A percentile compares a stretch with the other conserved stretches of the same genome.
Conservation (phyloP, 2,329 filamentous ascomycete species). For the Xylariaceae sp. region DNA sequence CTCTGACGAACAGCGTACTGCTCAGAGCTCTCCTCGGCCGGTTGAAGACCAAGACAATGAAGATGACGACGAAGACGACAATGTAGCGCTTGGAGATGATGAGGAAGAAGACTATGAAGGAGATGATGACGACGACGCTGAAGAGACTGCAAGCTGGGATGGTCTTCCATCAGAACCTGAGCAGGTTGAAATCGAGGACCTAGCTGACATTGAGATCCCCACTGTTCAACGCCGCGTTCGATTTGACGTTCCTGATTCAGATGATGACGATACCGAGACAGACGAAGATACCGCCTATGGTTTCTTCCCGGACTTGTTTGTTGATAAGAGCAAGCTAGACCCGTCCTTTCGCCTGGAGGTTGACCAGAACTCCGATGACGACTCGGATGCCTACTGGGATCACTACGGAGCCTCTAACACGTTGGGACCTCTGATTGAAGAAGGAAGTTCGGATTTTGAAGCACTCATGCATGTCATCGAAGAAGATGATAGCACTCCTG, state of each 20-base stretch:
- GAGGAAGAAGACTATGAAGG: slow-evolving; percentile 33
- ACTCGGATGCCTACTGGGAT: slow-evolving; percentile 67
- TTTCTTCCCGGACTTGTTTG: slow-evolving; percentile 79
- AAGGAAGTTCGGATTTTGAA: slow-evolving; percentile 51
- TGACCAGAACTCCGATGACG: slow-evolving; percentile 63
- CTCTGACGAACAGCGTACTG: slow-evolving; percentile 48
- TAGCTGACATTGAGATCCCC: slow-evolving; percentile 39
- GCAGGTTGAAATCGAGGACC: slow-evolving; percentile 50
- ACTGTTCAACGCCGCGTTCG: slow-evolving; percentile 71
- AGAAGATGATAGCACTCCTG: slow-evolving; percentile 50
- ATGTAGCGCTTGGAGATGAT: slow-evolving; percentile 48
- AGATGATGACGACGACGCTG: slow-evolving; percentile 40
- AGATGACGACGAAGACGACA: slow-evolving; percentile 46
- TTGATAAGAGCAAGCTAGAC: slow-evolving; percentile 76
- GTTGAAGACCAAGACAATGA: slow-evolving; percentile 49
- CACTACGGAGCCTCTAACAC: slow-evolving; percentile 50
- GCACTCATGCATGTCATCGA: slow-evolving; percentile 47
- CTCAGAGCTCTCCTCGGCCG: slow-evolving; percentile 60
- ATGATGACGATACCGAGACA: slow-evolving; percentile 69
- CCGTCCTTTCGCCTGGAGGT: slow-evolving; percentile 76
- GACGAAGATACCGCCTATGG: slow-evolving; percentile 65
- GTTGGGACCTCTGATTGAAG: slow-evolving; percentile 38
- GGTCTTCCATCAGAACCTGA: slow-evolving; percentile 59
- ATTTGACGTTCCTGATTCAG: slow-evolving; percentile 73
- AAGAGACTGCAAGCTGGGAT: slow-evolving; percentile 61